Evolutionary conservation across 139 green algal species (phyloP), one percentile per base, ranked within the genome.

Genomic region (Chlamydomonas urium): DNA sequence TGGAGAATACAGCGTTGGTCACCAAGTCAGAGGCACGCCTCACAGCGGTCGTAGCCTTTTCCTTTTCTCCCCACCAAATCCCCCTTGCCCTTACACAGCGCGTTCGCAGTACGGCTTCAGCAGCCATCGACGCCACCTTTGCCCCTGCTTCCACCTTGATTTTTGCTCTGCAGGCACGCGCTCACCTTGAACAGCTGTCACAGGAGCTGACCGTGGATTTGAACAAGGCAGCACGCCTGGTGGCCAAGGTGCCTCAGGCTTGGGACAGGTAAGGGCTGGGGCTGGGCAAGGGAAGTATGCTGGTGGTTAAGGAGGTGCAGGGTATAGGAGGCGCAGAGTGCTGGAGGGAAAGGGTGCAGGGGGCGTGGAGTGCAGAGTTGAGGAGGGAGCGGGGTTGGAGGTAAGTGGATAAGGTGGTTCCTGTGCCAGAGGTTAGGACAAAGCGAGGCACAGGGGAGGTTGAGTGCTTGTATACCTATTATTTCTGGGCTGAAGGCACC

Each of bases 241-340:
- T 31, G 19, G 60, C 21, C 5, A 67, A 42, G 33, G 60, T 67
- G 60, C 53, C 53, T 63, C 17, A 14, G 6, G 29, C 53, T 17
- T 63, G 60, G 60, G 29, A 17, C 32, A 47, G 31, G 60, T 67
- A 8, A n/a, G n/a, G n/a, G n/a, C n/a, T n/a, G n/a, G n/a, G n/a
- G n/a, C n/a, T n/a, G n/a, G n/a, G n/a, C n/a, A n/a, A n/a, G n/a
- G n/a, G n/a, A n/a, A n/a, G n/a, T n/a, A n/a, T n/a, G n/a, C n/a
- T n/a, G n/a, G n/a, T n/a, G n/a, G n/a, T n/a, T n/a, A n/a, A n/a
- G n/a, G n/a, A n/a, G 31, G n/a, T 32, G n/a, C 10, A 36, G 10
- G 26, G 10, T 65, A 37, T 65, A 37, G 19, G 24, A 65, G 19
- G 8, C 28, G 19, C 56, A 31, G n/a, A 19, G 19, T 14, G 8